phyloP scores from a whole-genome alignment of 116 monocot genomes.

The Iris pallida region DNA sequence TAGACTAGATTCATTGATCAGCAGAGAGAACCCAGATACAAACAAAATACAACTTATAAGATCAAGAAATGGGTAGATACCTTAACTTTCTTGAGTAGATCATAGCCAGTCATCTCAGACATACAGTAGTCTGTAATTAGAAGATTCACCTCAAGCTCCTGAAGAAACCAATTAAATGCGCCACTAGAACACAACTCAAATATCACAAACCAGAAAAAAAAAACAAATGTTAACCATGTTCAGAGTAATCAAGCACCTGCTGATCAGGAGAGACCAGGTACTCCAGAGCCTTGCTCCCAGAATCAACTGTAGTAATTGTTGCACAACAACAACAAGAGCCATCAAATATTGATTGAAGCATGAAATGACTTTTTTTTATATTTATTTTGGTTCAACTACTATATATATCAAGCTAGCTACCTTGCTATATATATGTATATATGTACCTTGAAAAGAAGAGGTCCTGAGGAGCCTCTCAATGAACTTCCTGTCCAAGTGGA shows the following conservation, averaged over 20 bases:
- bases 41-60: too few species aligned
- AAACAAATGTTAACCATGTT: neutral
- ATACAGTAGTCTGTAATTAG: slow-evolving; percentile 62
- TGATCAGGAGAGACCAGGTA: slow-evolving; percentile 26
- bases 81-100: slow-evolving; percentile 45
- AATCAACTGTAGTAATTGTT: slow-evolving; percentile 39
- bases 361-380: neutral
- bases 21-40: slow-evolving; percentile 53
- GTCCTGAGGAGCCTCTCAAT: slow-evolving; percentile 19
- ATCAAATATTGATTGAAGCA: neutral
- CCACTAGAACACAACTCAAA: neutral
- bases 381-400: neutral
- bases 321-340: neutral
- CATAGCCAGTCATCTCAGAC: slow-evolving; percentile 57
- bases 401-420: too few species aligned
- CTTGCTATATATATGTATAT: too few species aligned
- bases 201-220: neutral
- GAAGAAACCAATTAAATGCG: neutral
- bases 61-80: slow-evolving; percentile 5
- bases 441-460: slow-evolving; percentile 19
- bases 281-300: slow-evolving; percentile 39
- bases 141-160: slow-evolving; percentile 40
- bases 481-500: slow-evolving; percentile 12
- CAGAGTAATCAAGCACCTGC: slow-evolving; percentile 4
- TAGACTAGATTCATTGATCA: slow-evolving; percentile 68